Base-by-base conservation (phyloP, 805 yeast genomes). In the Pichia cephalocereana region DNA sequence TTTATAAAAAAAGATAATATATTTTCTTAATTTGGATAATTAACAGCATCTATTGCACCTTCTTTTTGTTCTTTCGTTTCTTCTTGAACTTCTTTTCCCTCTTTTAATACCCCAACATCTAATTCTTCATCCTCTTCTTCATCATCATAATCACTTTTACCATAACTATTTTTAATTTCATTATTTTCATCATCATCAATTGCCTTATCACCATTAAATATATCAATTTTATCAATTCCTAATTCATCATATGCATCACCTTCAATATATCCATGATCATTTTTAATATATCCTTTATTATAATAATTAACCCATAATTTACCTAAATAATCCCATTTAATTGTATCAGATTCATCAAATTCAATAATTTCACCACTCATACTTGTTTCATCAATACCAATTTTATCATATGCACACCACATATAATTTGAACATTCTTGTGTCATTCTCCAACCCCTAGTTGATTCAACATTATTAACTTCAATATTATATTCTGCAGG, bases 321-420 rank as follows among this genome's bases (percentile, higher is more conserved):
- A 38, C 82, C 83, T 44, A 71, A 64, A 46, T 66, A 70, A 31
- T 68, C 62, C 57, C 70, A 74, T 44, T 64, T 60, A 15, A 59
- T 61, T 11, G 61, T 61, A 34, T 61, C 60, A 3, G 51, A 43
- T 3, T 61, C 50, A n/a, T 58, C 56, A 46, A 64, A 71, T 40
- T 67, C 66, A 30, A 79, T 66, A 26, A 77, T 52, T 18, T 63
- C 60, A n/a, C 86, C 85, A 7, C 55, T 55, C 32, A 67, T 69
- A 32, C 64, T 66, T 38, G 64, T 69, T 12, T 60, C 30, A 19
- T 67, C 69, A 3, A 76, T 81, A 18, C 84, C 84, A 51, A 79
- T 67, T 19, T 66, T 58, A 50, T 78, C 77, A 58, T 76, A 78
- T 0, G 82, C 83, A 67, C 84, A 79, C 79, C 83, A 80, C 18